Conservation (phyloP, 2,329 filamentous ascomycete species). For the Fusarium neocosmosporiellum region DNA sequence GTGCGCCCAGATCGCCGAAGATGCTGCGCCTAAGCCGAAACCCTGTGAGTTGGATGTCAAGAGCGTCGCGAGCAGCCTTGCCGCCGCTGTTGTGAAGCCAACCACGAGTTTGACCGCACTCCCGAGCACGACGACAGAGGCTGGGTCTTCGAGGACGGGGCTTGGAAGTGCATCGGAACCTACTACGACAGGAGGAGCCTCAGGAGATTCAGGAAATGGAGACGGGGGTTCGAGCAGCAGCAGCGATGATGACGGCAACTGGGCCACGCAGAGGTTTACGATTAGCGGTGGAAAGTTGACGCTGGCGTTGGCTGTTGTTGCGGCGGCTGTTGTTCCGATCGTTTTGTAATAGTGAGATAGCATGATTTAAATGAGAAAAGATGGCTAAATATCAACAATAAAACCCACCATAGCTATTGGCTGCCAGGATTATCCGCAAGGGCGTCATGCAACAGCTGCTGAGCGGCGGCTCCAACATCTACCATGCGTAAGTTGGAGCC, state of each 20-base stretch:
- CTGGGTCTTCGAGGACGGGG: constrained; percentile 44
- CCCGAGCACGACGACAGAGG: constrained; percentile 10
- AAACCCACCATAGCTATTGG: neutral
- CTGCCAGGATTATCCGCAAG: neutral
- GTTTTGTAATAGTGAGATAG: neutral
- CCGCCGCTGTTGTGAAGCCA: constrained; percentile 17
- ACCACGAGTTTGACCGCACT: constrained; percentile 21
- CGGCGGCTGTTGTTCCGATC: neutral
- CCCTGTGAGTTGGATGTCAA: constrained; percentile 23
- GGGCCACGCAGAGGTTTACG: neutral
- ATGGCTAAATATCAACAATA: neutral
- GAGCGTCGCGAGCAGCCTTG: constrained; percentile 16
- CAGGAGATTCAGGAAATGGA: neutral
- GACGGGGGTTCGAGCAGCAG: neutral
- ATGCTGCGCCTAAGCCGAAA: constrained; percentile 18
- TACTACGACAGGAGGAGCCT: constrained; percentile 58
- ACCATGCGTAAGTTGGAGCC: neutral
- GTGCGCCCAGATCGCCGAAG: constrained; percentile 11
- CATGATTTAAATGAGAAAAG: neutral
- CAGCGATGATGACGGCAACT: neutral
- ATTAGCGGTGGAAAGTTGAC: neutral
- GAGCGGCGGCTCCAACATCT: neutral
- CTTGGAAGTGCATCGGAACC: neutral
- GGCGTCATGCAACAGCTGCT: neutral
- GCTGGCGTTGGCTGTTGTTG: neutral